Evolutionary conservation across 1,284 basidiomycete species (phyloP).

Genomic region (Cutaneotrichosporon cutaneum): DNA sequence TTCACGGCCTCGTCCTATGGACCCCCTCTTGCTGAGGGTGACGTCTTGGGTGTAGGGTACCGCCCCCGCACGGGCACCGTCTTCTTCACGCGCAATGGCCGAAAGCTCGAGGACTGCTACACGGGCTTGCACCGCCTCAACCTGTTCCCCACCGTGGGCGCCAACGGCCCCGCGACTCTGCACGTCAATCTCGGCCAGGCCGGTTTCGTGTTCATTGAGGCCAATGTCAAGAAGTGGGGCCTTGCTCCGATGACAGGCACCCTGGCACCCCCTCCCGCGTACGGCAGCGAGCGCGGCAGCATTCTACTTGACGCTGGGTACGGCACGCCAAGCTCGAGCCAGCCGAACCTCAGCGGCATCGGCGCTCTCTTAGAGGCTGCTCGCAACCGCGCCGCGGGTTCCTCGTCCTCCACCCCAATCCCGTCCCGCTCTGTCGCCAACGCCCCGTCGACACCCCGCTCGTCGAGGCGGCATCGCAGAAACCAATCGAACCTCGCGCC

Average conservation of each 20-base stretch:
- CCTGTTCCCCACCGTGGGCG: conserved; percentile 90
- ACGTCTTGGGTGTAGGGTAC: conserved; percentile 90
- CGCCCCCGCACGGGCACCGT: conserved; percentile 91
- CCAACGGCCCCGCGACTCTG: conserved; percentile 87
- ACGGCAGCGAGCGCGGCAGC: conserved; percentile 89
- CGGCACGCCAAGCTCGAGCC: conserved; percentile 42
- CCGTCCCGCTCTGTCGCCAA: conserved; percentile 1
- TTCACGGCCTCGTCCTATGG: conserved; percentile 88
- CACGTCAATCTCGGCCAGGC: conserved; percentile 95
- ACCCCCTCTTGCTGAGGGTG: conserved; percentile 82
- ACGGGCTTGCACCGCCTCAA: conserved; percentile 83
- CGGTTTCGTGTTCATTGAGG: conserved; percentile 96
- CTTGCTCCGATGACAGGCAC: conserved; percentile 92
- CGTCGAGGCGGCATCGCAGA: conserved; percentile 34
- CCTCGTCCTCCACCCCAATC: conserved; percentile 2
- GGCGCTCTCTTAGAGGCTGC: conserved; percentile 44
- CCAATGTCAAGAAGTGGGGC: conserved; percentile 98
- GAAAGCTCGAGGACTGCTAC: conserved; percentile 92
- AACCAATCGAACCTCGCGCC: conserved; percentile 28
- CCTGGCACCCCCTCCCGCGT: conserved; percentile 89
- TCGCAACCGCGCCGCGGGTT: conserved; percentile 31
- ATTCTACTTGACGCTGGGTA: conserved; percentile 84
- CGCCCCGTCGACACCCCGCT: conserved; percentile 14
- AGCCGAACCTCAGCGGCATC: conserved; percentile 29
- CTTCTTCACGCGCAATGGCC: conserved; percentile 93